Percentiles rank a stretch among this genome's conserved stretches.
These are phyloP conservation scores for Haplosporangium sp. DNA, from an alignment of 371 early-diverging fungal species.

Conservation along the genomic window DNA sequence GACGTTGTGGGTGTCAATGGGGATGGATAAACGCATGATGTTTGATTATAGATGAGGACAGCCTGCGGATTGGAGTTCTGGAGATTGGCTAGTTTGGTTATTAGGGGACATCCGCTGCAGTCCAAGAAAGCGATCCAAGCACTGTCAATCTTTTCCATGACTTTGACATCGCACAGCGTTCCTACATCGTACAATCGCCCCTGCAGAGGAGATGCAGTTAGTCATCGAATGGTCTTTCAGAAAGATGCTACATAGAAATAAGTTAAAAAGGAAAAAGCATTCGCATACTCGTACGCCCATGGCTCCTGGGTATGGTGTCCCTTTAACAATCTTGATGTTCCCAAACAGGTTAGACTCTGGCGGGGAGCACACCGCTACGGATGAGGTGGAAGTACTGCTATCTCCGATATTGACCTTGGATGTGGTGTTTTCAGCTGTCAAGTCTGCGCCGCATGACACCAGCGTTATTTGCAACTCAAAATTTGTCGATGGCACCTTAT, in stretches of 20 bases:
- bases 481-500: conserved; percentile 1
- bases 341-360: conserved; percentile 43
- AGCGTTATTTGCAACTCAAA: conserved; percentile 46
- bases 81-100: conserved; percentile 35
- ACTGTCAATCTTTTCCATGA: conserved; percentile 34
- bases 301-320: conserved; percentile 34
- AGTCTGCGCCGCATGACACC: conserved; percentile 29
- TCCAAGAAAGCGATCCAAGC: conserved; percentile 47
- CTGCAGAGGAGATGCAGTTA: background rate
- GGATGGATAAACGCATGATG: conserved; percentile 13
- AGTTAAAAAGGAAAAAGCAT: background rate
- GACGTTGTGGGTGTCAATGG: background rate
- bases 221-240: background rate
- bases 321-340: conserved; percentile 27
- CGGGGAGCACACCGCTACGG: conserved; percentile 24
- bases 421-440: background rate
- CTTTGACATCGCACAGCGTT: conserved; percentile 25
- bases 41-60: conserved; percentile 40
- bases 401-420: background rate
- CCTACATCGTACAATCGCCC: conserved; percentile 50
- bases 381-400: background rate
- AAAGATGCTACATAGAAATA: background rate
- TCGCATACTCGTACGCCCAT: conserved; percentile 35
- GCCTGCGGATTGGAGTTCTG: conserved; percentile 45
- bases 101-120: conserved; percentile 34